Evolutionary conservation across 176 grass and related monocot genomes (phyloP).

Genomic region (Areca catechu): DNA sequence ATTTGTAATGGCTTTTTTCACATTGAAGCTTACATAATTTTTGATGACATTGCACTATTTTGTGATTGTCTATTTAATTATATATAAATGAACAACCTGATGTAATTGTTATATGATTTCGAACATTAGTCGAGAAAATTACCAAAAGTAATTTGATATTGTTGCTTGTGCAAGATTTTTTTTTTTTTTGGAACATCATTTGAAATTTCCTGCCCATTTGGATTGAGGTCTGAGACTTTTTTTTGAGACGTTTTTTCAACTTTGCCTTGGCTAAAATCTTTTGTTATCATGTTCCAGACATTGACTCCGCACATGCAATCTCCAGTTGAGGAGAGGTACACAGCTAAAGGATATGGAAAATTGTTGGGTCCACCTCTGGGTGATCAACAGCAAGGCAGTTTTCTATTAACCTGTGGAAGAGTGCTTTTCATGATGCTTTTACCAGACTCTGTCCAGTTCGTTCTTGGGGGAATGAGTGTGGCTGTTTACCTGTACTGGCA

Average conservation of each 20-base stretch:
- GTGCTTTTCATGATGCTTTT: conserved; percentile 68
- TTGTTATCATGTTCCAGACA: conserved; percentile 58
- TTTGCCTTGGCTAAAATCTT: conserved; percentile 20
- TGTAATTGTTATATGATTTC: too few relatives aligned
- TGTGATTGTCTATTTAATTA: too few relatives aligned
- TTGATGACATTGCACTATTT: too few relatives aligned
- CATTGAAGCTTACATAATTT: too few relatives aligned
- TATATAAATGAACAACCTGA: too few relatives aligned
- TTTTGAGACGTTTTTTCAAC: too few relatives aligned
- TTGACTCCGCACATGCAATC: conserved; percentile 83
- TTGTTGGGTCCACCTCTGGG: conserved; percentile 54
- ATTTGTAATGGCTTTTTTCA: too few relatives aligned
- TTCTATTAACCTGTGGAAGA: conserved; percentile 84
- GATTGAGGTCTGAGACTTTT: not conserved
- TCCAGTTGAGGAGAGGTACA: conserved; percentile 35
- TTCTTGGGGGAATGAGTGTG: conserved; percentile 65
- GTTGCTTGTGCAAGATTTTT: too few relatives aligned
- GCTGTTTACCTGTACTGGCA: conserved; percentile 67
- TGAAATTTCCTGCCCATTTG: not conserved
- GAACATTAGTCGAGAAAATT: too few relatives aligned
- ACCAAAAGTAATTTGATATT: too few relatives aligned
- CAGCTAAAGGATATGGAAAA: conserved; percentile 33
- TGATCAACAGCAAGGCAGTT: conserved; percentile 61
- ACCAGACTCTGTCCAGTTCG: conserved; percentile 76
- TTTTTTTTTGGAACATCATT: too few relatives aligned